phyloP scores from a whole-genome alignment of 2,329 filamentous ascomycete species.

The Ophiosphaerella herpotricha region DNA sequence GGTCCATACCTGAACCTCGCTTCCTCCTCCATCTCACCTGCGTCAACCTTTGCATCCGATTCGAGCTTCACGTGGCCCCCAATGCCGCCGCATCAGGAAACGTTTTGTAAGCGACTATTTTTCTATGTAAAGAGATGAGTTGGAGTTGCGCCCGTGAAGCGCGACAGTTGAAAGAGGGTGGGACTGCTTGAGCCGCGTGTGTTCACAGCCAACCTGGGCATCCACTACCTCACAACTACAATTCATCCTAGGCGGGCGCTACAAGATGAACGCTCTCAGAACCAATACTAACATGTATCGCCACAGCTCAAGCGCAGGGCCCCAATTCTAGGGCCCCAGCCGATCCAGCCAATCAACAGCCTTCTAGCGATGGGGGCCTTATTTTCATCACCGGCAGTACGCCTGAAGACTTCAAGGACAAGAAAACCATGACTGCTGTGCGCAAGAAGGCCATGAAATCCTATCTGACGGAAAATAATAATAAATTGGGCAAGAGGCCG shows the following conservation, averaged over 20 bases:
- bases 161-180: constrained; percentile 1
- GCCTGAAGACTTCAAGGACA: constrained; percentile 39
- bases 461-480: constrained; percentile 26
- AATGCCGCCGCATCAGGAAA: constrained; percentile 27
- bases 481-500: constrained; percentile 10
- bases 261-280: not conserved
- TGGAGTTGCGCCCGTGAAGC: constrained; percentile 1
- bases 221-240: too few relatives aligned
- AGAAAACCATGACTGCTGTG: constrained; percentile 38
- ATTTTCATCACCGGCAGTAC: constrained; percentile 41
- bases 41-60: constrained; percentile 25
- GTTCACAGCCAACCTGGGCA: too few relatives aligned
- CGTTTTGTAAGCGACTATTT: constrained; percentile 27
- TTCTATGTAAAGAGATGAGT: constrained; percentile 9
- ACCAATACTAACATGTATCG: constrained; percentile 6
- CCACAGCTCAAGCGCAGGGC: constrained; percentile 10
- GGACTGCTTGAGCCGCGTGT: not conserved
- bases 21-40: constrained; percentile 26
- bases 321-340: constrained; percentile 17
- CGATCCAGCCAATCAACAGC: constrained; percentile 10
- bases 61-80: constrained; percentile 25
- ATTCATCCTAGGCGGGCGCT: too few relatives aligned
- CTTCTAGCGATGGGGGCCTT: constrained; percentile 16
- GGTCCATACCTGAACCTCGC: constrained; percentile 22
- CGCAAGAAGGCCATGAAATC: constrained; percentile 45